phyloP scores from a whole-genome alignment of 495 filamentous ascomycete genomes.

The Bacidia rubella region DNA sequence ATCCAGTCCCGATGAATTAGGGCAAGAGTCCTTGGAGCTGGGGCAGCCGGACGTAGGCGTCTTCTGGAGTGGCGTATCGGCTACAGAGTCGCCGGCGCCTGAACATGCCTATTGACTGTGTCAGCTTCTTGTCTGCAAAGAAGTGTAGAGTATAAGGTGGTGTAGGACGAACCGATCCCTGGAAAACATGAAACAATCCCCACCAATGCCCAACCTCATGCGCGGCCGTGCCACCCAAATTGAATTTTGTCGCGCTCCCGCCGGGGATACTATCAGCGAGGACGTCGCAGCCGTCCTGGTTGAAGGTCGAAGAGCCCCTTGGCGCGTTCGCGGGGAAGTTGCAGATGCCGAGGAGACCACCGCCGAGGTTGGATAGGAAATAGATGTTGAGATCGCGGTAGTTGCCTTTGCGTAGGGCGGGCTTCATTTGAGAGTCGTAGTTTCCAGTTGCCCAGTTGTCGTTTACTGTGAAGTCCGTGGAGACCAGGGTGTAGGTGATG shows the following conservation, averaged over 20 bases:
- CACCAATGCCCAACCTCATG: constrained; percentile 47
- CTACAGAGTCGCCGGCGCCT: constrained; percentile 35
- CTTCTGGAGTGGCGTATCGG: constrained; percentile 37
- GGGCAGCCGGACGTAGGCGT: constrained; percentile 37
- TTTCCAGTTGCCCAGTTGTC: constrained; percentile 49
- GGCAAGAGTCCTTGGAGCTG: constrained; percentile 31
- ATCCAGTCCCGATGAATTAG: constrained; percentile 30
- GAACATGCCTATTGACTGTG: constrained; percentile 21
- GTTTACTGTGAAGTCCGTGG: constrained; percentile 59
- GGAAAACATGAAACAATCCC: constrained; percentile 41
- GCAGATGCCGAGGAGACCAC: constrained; percentile 36
- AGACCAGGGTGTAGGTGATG: constrained; percentile 45
- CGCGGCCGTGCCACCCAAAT: constrained; percentile 34
- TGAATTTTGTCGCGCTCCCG: constrained; percentile 31
- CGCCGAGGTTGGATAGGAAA: constrained; percentile 34
- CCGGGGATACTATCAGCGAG: constrained; percentile 36
- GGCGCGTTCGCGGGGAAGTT: constrained; percentile 26
- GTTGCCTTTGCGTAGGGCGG: constrained; percentile 43
- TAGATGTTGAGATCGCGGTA: constrained; percentile 38
- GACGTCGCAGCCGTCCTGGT: constrained; percentile 38
- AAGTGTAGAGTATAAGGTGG: neutral
- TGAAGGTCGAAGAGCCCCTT: constrained; percentile 24
- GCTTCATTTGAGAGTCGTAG: constrained; percentile 50
- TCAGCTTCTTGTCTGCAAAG: neutral
- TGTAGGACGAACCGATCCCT: constrained; percentile 22